Percentiles rank a stretch among this genome's conserved stretches.
phyloP scores from a whole-genome alignment of 1,284 basidiomycete genomes.

The Inonotus hispidus region DNA sequence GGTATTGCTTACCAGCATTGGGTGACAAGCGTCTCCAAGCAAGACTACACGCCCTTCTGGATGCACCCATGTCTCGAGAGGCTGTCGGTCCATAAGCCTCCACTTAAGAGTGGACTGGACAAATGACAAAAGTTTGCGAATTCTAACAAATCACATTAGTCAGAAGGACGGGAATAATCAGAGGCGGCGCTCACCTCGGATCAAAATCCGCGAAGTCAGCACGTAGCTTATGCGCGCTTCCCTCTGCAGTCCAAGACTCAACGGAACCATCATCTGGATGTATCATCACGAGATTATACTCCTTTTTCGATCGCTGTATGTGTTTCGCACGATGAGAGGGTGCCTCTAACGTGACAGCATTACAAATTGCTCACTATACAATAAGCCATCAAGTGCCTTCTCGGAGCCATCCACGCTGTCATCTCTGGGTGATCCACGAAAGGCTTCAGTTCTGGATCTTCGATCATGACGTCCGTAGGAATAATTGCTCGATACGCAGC shows the following conservation, averaged over 20 bases:
- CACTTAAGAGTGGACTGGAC: constrained; percentile 45
- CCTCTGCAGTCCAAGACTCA: constrained; percentile 42
- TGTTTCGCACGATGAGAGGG: neutral
- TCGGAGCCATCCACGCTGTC: constrained; percentile 44
- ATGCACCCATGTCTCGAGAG: constrained; percentile 47
- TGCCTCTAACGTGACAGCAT: neutral
- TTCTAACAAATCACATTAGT: constrained; percentile 25
- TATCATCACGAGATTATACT: constrained; percentile 39
- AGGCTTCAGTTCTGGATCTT: constrained; percentile 31
- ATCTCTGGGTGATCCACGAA: constrained; percentile 37
- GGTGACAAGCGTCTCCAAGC: constrained; percentile 55
- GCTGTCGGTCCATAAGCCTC: constrained; percentile 45
- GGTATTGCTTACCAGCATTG: constrained; percentile 51
- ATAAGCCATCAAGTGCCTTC: constrained; percentile 4
- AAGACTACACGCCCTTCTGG: constrained; percentile 41
- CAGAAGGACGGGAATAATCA: neutral
- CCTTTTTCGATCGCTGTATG: constrained; percentile 33
- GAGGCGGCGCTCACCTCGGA: constrained; percentile 30
- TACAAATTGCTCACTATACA: neutral
- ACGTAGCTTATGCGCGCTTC: constrained; percentile 41
- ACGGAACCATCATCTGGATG: constrained; percentile 40
- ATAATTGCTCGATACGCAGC: constrained; percentile 37
- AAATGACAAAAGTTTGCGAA: constrained; percentile 43
- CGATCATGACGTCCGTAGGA: constrained; percentile 29
- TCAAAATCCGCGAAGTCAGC: constrained; percentile 40